Evolutionary conservation across 805 yeast species (phyloP).

Genomic region (Clavispora phyllophila): DNA sequence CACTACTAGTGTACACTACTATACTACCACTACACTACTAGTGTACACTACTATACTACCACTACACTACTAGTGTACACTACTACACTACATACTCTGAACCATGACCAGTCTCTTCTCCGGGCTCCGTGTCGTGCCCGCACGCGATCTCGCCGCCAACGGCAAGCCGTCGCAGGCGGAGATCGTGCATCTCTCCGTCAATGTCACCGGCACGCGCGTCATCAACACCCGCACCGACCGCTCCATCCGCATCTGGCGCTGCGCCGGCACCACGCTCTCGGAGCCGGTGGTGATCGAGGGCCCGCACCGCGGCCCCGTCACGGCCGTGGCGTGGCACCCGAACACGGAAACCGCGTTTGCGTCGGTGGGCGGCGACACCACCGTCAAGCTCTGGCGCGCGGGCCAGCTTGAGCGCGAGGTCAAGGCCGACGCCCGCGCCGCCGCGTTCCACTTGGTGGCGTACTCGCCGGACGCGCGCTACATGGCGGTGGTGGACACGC

Average conservation of each 20-base stretch:
- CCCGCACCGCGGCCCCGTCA: conserved; percentile 37
- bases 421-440: conserved; percentile 20
- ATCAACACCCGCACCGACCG: conserved; percentile 41
- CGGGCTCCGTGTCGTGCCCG: conserved; percentile 3
- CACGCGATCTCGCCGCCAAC: conserved; percentile 9
- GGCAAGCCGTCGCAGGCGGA: conserved; percentile 21
- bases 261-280: conserved; percentile 19
- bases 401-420: conserved; percentile 12
- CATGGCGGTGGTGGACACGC: conserved; percentile 40
- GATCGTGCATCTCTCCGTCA: conserved; percentile 34
- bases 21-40: no score
- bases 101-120: conserved; percentile 6
- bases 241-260: conserved; percentile 38
- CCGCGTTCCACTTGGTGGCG: conserved; percentile 15
- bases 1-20: no score
- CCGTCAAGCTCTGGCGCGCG: conserved; percentile 29
- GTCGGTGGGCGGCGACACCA: conserved; percentile 44
- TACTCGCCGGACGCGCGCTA: conserved; percentile 46
- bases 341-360: conserved; percentile 40
- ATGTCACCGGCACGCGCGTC: conserved; percentile 37
- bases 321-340: conserved; percentile 47
- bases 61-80: no score
- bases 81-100: neutral
- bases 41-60: no score
- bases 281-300: conserved; percentile 38